Evolutionary conservation across 1,139 yeast genomes (phyloP).

Genomic region (Nakaseomyces nivariensis): DNA sequence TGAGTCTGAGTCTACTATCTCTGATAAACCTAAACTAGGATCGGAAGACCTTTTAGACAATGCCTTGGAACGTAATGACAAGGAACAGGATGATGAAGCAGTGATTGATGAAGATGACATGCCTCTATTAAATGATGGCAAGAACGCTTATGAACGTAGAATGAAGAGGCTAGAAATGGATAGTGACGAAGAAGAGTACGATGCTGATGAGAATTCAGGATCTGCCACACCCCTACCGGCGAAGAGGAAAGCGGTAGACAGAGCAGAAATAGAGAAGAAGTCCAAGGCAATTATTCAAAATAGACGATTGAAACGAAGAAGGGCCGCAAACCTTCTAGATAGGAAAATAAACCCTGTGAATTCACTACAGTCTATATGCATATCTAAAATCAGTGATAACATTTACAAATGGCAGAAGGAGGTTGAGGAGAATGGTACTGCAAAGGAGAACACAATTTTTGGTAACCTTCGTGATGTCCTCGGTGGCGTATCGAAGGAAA

Average conservation of each 20-base stretch:
- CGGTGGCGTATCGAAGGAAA: conserved; percentile 27
- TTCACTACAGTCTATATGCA: conserved; percentile 72
- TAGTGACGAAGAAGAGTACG: conserved; percentile 27
- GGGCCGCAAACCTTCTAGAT: conserved; percentile 78
- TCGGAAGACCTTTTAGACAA: neutral
- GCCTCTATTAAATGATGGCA: conserved; percentile 2
- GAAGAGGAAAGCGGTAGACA: conserved; percentile 3
- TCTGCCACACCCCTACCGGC: conserved; percentile 4
- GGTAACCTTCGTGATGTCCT: conserved; percentile 23
- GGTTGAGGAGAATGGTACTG: conserved; percentile 23
- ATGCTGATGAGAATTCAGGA: conserved; percentile 7
- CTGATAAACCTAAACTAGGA: conserved; percentile 1
- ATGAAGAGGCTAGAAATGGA: conserved; percentile 10
- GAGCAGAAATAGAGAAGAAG: conserved; percentile 27
- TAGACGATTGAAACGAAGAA: conserved; percentile 61
- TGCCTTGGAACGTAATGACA: neutral
- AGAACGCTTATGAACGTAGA: conserved; percentile 3
- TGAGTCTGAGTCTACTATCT: neutral
- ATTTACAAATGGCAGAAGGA: conserved; percentile 42
- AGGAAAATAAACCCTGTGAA: conserved; percentile 55
- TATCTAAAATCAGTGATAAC: conserved; percentile 55
- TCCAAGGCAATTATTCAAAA: conserved; percentile 41
- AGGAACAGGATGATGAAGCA: conserved; percentile 4
- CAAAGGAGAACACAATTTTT: conserved; percentile 10
- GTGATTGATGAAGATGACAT: conserved; percentile 2